Base-by-base conservation (phyloP, 148 eudicot species). In the Agrostemma githago region DNA sequence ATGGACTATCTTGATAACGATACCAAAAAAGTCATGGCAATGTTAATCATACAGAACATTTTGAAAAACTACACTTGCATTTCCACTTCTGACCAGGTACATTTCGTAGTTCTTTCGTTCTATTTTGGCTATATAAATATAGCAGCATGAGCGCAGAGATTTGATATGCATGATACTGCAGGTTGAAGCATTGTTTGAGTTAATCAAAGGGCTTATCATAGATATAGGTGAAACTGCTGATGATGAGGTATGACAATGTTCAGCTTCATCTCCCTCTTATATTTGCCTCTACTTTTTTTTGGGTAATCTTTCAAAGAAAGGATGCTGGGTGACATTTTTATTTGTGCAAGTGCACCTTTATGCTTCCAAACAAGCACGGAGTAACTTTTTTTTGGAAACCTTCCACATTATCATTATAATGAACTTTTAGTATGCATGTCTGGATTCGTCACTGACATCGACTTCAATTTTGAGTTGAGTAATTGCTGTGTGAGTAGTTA, bases 11-110 rank as follows among this genome's bases (percentile, higher is more conserved):
- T 96, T 72, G 99, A 96, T 79, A 81, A 84, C 63, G 90, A 84
- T 75, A 96, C 99, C 53, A 96, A 96, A 75, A 96, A 90, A 88
- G 82, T 92, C 76, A 96, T 96, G 99, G 99, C 99, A 42, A 89
- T 92, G 94, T 91, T 96, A 78, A 96, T 96, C 71, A 90, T 96
- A 74, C 91, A 90, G 83, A 96, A 93, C 79, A 90, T 92, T 72
- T 83, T 96, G 80, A 96, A 88, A 75, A 92, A 89, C 58, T 78
- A 84, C 70, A 89, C 92, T 65, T 88, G 82, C 78, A 90, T 96
- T 54, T 89, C 92, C 56, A 89, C 99, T 73, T 86, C 92, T 82
- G 97, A 96, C 56, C 89, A 92, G 97, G 99, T 90, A 80, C 66
- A 16, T 64, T 21, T 62, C 54, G 70, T 71, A 8, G 12, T 12